Conservation (phyloP, 352 stramenopile species). For the Phytophthora crassamura region DNA sequence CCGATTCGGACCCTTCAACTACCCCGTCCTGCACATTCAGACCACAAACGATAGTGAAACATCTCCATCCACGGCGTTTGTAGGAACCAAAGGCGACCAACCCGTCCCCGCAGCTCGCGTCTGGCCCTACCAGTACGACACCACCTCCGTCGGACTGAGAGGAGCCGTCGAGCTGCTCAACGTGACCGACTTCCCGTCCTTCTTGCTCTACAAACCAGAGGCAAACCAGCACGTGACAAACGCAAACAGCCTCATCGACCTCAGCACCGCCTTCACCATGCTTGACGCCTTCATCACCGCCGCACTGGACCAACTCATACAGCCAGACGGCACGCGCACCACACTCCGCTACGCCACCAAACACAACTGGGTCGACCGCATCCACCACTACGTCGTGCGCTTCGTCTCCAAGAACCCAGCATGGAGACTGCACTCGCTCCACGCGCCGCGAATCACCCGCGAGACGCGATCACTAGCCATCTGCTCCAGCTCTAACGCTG, state of each 20-base stretch:
- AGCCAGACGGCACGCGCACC: background rate
- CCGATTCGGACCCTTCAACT: slow-evolving; percentile 58
- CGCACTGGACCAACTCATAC: background rate
- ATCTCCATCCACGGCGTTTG: slow-evolving; percentile 7
- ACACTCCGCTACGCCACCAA: slow-evolving; percentile 35
- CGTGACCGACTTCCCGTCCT: slow-evolving; percentile 32
- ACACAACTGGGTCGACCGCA: slow-evolving; percentile 48
- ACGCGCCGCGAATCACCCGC: slow-evolving; percentile 14
- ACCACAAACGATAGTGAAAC: background rate
- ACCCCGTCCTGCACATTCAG: slow-evolving; percentile 47
- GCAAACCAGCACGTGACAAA: slow-evolving; percentile 12
- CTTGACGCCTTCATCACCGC: slow-evolving; percentile 38
- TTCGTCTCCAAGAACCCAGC: slow-evolving; percentile 19
- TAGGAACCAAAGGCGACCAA: slow-evolving; percentile 25
- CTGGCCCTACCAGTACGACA: slow-evolving; percentile 54
- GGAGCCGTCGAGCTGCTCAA: slow-evolving; percentile 37
- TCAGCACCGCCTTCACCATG: slow-evolving; percentile 41
- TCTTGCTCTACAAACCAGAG: slow-evolving; percentile 35
- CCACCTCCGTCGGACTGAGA: slow-evolving; percentile 41
- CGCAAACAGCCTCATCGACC: slow-evolving; percentile 9
- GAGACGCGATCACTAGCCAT: slow-evolving; percentile 1
- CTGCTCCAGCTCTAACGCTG: slow-evolving; percentile 9
- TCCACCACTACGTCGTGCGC: slow-evolving; percentile 42
- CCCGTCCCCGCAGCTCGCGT: slow-evolving; percentile 16
- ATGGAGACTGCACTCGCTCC: slow-evolving; percentile 38